Base-by-base conservation (phyloP, 371 early-diverging fungal genomes). In the Apophysomyces elegans region DNA sequence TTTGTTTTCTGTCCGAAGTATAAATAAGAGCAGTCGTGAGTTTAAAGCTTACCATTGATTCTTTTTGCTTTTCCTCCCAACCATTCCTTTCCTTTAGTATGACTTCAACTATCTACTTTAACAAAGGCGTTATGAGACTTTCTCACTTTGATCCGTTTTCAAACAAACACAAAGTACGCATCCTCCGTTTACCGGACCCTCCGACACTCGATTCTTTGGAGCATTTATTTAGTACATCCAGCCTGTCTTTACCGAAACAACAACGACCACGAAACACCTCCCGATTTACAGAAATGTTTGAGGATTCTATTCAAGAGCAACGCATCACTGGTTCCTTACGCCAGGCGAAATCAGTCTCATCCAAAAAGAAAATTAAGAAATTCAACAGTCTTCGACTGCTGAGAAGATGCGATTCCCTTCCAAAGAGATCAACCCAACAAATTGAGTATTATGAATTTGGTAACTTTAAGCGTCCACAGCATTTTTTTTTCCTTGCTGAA, bases 181-280 rank as follows among this genome's bases (percentile, higher is more conserved):
- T 66, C 26, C 60, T 75, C 7, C 46, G 62, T 12, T 64, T 75
- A 4, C 78, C 75, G 1, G 70, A 72, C 37, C 18, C 69, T 16
- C 72, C 74, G 4, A 56, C 58, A 21, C 50, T 75, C 46, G 75
- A 78, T 46, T 68, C 78, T 7, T 62, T 75, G 41, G 78, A 78
- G 56, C 66, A 66, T 14, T 59, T 73, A 39, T 71, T 76, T 61
- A 61, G 57, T 14, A 37, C 44, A 13, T 26, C 67, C 21, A 37
- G 44, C 1, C 9, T 21, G 4, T 50, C 11, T 13, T 41, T 41
- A 13, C 41, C 79, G 82, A 67, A 83, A 83, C 7, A 7, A 11
- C 54, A 50, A 21, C 4, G 54, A 21, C 21, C 21, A 50, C 16
- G 21, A 21, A 21, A 6, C 18, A 9, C 54, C 0, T 50, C 54